Evolutionary conservation across 306 rosid genomes (phyloP).

Genomic region (Leucaena leucocephala): DNA sequence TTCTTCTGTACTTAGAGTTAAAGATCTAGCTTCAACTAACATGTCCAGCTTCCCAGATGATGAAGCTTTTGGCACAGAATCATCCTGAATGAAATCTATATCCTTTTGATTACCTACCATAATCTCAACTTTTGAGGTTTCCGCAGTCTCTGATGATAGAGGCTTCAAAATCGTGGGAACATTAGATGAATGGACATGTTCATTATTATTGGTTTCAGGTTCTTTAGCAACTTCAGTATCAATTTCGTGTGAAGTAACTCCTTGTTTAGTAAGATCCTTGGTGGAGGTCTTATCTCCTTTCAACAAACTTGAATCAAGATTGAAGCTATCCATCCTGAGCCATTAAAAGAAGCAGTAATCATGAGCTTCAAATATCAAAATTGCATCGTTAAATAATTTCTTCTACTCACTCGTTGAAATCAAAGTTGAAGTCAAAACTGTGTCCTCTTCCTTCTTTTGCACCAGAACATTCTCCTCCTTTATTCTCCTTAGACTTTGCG

Average conservation of each 20-base stretch:
- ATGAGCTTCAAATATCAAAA: constrained; percentile 23
- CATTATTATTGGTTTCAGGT: constrained; percentile 33
- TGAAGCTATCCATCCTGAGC: constrained; percentile 67
- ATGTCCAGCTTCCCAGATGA: constrained; percentile 38
- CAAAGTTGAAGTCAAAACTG: constrained; percentile 67
- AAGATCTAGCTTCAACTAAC: constrained; percentile 35
- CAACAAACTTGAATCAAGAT: constrained; percentile 53
- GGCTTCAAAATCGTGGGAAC: constrained; percentile 42
- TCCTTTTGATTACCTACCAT: constrained; percentile 42
- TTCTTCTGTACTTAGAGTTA: constrained; percentile 37
- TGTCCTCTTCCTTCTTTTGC: constrained; percentile 60
- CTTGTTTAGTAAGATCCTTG: constrained; percentile 45
- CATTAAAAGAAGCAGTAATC: constrained; percentile 27
- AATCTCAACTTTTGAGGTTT: constrained; percentile 42
- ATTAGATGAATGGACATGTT: constrained; percentile 42
- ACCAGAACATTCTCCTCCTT: constrained; percentile 58
- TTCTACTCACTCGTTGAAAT: constrained; percentile 78
- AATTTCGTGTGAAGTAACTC: constrained; percentile 46
- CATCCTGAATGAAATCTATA: constrained; percentile 42
- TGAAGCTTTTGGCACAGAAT: constrained; percentile 31
- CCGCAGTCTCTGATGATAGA: constrained; percentile 47
- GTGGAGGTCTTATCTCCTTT: constrained; percentile 48
- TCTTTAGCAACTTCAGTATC: constrained; percentile 46
- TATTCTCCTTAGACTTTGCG: constrained; percentile 49
- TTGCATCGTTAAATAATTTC: constrained; percentile 19